A percentile compares a stretch with the other conserved stretches of the same genome.
These are phyloP conservation scores for Pinus albicaulis DNA, from an alignment of 75 land plant species.

Conservation along the genomic window DNA sequence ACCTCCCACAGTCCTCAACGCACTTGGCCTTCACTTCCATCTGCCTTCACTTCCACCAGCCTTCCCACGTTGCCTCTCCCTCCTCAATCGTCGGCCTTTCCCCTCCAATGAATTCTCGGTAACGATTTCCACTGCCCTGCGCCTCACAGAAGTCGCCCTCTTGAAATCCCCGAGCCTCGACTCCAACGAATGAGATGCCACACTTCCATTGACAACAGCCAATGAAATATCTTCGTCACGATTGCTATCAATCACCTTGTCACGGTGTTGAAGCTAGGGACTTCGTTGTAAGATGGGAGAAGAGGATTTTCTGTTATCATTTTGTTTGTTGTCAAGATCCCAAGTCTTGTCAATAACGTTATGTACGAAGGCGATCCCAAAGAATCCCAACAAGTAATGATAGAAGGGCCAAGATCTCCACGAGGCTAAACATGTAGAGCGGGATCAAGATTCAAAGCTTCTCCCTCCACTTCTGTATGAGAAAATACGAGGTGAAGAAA, in stretches of 20 bases:
- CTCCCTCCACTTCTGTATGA: constrained; percentile 35
- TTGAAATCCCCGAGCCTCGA: too few species aligned
- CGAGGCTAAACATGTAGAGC: constrained; percentile 28
- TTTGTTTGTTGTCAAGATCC: constrained; percentile 9
- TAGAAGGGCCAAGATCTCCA: constrained; percentile 17
- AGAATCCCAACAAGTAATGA: constrained; percentile 23
- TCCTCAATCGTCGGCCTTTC: too few species aligned
- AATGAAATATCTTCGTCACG: constrained; percentile 53
- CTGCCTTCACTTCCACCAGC: too few species aligned
- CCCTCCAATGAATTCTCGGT: too few species aligned
- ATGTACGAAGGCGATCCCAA: too few species aligned
- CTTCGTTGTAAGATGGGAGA: not conserved
- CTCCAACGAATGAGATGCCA: too few species aligned
- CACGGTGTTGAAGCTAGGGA: constrained; percentile 14
- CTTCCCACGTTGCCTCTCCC: too few species aligned
- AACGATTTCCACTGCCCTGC: too few species aligned
- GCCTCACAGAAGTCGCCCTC: too few species aligned
- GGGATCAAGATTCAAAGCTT: constrained; percentile 34
- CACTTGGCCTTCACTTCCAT: too few species aligned
- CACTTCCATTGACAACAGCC: constrained; percentile 30
- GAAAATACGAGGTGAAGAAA: constrained; percentile 29
- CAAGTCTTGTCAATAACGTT: constrained; percentile 21
- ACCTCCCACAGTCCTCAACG: too few species aligned
- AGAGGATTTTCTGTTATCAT: too few species aligned
- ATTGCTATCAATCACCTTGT: constrained; percentile 10